Evolutionary conservation across 116 monocot genomes (phyloP).

Genomic region (Posidonia oceanica): DNA sequence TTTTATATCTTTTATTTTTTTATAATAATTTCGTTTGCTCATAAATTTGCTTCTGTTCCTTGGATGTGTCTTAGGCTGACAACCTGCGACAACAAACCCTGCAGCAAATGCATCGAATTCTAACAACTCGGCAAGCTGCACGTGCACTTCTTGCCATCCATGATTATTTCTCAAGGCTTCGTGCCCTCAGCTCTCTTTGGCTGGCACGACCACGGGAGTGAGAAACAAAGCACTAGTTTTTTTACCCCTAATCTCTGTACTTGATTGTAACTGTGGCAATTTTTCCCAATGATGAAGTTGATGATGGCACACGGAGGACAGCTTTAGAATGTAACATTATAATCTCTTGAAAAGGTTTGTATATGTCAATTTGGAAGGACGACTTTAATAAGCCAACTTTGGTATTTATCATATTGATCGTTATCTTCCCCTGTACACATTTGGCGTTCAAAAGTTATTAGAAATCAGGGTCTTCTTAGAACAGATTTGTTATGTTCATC

Average conservation of each 20-base stretch:
- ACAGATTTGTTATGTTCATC: not conserved
- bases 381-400: not conserved
- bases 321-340: not conserved
- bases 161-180: constrained; percentile 74
- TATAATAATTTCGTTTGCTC: too few species aligned
- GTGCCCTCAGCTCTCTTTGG: constrained; percentile 84
- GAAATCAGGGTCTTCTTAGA: too few species aligned
- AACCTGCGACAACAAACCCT: constrained; percentile 70
- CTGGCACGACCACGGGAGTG: constrained; percentile 67
- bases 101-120: constrained; percentile 64
- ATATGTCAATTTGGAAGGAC: not conserved
- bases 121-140: constrained; percentile 75
- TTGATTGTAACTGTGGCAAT: not conserved
- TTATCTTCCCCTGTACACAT: not conserved
- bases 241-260: not conserved
- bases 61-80: constrained; percentile 40
- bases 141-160: constrained; percentile 67
- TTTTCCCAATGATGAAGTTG: not conserved
- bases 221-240: not conserved
- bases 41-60: not conserved
- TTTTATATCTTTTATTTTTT: too few species aligned
- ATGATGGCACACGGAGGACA: not conserved
- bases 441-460: too few species aligned
- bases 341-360: not conserved
- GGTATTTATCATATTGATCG: not conserved